phyloP scores from a whole-genome alignment of 768 basidiomycete genomes.

The Leccinum aurantiacum region DNA sequence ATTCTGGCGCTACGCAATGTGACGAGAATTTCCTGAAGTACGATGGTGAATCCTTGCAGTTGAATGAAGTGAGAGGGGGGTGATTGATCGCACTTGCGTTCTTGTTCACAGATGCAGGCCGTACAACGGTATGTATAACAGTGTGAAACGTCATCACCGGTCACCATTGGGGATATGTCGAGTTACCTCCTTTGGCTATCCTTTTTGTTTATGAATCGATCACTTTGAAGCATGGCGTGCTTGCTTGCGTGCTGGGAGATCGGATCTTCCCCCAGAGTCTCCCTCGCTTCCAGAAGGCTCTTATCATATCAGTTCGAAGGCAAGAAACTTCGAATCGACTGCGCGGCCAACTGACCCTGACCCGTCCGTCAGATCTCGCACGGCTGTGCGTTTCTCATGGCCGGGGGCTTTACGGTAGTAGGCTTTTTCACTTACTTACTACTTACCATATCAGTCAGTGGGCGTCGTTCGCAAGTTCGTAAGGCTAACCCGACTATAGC shows the following conservation, averaged over 20 bases:
- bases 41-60: neutral
- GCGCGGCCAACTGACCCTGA: neutral
- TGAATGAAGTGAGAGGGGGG: constrained; percentile 7
- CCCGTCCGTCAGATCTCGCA: neutral
- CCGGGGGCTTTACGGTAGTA: neutral
- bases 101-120: neutral
- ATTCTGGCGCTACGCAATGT: neutral
- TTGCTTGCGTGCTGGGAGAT: neutral
- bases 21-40: constrained; percentile 4
- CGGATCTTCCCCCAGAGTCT: neutral
- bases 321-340: neutral
- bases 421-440: neutral
- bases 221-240: neutral
- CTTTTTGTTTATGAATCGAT: neutral
- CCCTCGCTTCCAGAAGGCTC: neutral
- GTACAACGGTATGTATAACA: neutral
- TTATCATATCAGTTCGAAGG: neutral
- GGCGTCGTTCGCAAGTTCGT: neutral
- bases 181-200: constrained; percentile 1
- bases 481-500: neutral
- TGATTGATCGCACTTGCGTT: constrained; percentile 9
- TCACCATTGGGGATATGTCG: constrained; percentile 7
- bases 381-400: neutral
- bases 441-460: neutral
- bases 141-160: neutral